phyloP scores from a whole-genome alignment of 805 yeast genomes.

The Metschnikowia bowlesiae region DNA sequence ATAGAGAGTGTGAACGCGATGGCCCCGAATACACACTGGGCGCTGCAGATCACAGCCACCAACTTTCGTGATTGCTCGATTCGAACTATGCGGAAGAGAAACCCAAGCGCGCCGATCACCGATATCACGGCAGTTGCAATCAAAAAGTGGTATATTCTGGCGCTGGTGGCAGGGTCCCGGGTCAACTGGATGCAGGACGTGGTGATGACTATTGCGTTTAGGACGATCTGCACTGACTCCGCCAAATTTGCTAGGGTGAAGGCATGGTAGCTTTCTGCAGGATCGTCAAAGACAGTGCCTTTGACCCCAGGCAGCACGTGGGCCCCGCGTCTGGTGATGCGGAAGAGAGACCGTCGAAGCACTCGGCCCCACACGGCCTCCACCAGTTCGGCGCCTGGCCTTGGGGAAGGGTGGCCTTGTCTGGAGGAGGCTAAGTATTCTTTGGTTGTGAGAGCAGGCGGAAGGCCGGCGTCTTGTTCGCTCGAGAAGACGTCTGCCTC shows the following conservation, averaged over 20 bases:
- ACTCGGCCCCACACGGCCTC: not conserved
- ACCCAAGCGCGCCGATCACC: conserved; percentile 29
- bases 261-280: conserved; percentile 4
- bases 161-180: conserved; percentile 21
- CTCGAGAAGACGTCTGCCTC: not conserved
- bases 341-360: not conserved
- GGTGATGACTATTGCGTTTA: conserved; percentile 25
- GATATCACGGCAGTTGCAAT: conserved; percentile 34
- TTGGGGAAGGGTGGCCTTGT: not conserved
- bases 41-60: conserved; percentile 38
- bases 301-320: not conserved
- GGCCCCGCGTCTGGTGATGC: not conserved
- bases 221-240: conserved; percentile 28
- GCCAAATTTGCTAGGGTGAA: conserved; percentile 28
- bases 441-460: not conserved
- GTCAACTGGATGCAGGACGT: conserved; percentile 23
- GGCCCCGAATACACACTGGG: conserved; percentile 30
- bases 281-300: not conserved
- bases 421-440: not conserved
- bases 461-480: not conserved
- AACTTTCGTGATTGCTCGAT: conserved; percentile 31
- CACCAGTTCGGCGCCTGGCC: not conserved
- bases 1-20: conserved; percentile 31
- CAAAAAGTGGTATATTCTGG: conserved; percentile 32
- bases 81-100: conserved; percentile 33